Base-by-base conservation (phyloP, 2,329 filamentous ascomycete genomes). In the Cladosporium sp. region DNA sequence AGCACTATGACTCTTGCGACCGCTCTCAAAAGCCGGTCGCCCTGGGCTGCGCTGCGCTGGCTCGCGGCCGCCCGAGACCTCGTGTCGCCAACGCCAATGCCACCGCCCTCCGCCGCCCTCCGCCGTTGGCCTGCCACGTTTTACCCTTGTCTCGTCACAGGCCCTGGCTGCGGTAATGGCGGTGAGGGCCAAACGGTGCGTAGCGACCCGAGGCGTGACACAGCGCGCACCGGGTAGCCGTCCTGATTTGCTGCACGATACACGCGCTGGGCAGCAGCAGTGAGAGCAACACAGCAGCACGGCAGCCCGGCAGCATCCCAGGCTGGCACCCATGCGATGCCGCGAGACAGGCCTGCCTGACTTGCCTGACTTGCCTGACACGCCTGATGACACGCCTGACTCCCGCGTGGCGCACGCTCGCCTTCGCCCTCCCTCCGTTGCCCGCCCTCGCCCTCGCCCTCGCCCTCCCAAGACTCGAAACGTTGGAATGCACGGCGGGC, bases 51-150 rank as follows among this genome's bases (percentile, higher is more conserved):
- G 16, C 22, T 28, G 7, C 22, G 22, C 16, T 28, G 22, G 22
- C 22, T 28, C 35, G 22, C 38, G n/a, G 35, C 35, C 16, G 18
- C 35, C 13, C 35, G 35, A 14, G 35, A 38, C 34, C 33, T 46
- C 35, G 46, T 35, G 46, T 43, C 43, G 18, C 46, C 46, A 50
- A 38, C 38, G 46, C 46, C 46, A 19, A 9, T 22, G 40, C 16
- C 40, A 5, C 13, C 10, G 34, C 34, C 10, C 10, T 35, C 35
- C 13, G 35, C 22, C 22, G n/a, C 10, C 34, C 34, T 38, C 35
- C 38, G 16, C 48, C 48, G 48, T 50, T 50, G 32, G 40, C 32
- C 48, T 50, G 41, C 48, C 48, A 50, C 48, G 48, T 50, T 50
- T 40, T 40, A 40, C 48, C 48, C 38, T 40, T 50, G 40, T 50